Conservation (phyloP, 768 basidiomycete genomes). For the Tephrocybe sp. region DNA sequence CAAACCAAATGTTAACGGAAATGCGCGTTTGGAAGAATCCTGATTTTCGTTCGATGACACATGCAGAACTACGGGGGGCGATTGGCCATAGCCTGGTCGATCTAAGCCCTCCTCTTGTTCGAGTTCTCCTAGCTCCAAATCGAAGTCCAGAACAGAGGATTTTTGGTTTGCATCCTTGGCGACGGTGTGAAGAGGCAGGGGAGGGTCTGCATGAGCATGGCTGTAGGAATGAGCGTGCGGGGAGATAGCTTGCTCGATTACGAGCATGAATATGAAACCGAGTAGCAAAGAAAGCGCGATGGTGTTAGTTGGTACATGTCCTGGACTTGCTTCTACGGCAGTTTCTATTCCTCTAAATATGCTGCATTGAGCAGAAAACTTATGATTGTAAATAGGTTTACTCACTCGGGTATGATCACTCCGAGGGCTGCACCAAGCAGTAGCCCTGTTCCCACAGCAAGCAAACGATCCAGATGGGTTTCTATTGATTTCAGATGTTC, state of each 20-base stretch:
- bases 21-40: slow-evolving; percentile 38
- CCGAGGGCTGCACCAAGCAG: slow-evolving; percentile 88
- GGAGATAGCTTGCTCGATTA: slow-evolving; percentile 62
- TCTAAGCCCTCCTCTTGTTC: slow-evolving; percentile 38
- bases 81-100: slow-evolving; percentile 20
- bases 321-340: slow-evolving; percentile 34
- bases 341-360: slow-evolving; percentile 70
- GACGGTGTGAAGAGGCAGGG: slow-evolving; percentile 25
- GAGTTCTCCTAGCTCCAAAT: slow-evolving; percentile 60
- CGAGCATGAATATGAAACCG: slow-evolving; percentile 64
- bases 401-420: slow-evolving; percentile 92
- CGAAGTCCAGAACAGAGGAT: slow-evolving; percentile 45
- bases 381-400: slow-evolving; percentile 15
- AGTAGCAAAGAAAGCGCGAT: slow-evolving; percentile 63
- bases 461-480: slow-evolving; percentile 39
- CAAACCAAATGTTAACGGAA: slow-evolving; percentile 81
- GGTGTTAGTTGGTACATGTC: slow-evolving; percentile 42
- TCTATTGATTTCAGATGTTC: slow-evolving; percentile 20
- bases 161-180: slow-evolving; percentile 11
- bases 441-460: slow-evolving; percentile 73
- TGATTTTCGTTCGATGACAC: slow-evolving; percentile 14
- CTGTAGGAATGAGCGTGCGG: slow-evolving; percentile 43
- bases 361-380: background rate
- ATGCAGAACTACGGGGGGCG: slow-evolving; percentile 11
- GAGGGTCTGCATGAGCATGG: slow-evolving; percentile 21